Base-by-base conservation (phyloP, 1,139 yeast species). In the Lodderomyces orthopsilosis region DNA sequence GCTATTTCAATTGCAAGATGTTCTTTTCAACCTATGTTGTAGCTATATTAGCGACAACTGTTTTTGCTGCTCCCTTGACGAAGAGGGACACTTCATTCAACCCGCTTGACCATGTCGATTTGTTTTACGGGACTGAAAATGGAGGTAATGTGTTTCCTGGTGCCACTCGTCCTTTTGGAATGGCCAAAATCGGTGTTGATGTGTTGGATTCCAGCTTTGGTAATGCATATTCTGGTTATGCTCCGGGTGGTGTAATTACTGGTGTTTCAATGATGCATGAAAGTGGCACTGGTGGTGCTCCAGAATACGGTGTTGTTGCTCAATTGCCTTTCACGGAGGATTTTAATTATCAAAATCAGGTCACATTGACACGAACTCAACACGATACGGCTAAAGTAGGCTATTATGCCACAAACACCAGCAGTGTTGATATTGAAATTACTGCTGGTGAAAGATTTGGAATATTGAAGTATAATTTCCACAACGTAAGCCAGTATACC, bases 241-340 rank as follows among this genome's bases (percentile, higher is more conserved):
- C 66, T 1, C 56, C 61, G 0, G 60, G 57, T 37, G 69, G 69
- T 1, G 46, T 49, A 3, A 53, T 68, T 22, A 51, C 54, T 18
- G 73, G 69, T 7, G 54, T 68, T 33, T 65, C 72, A 2, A 61
- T 67, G 66, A 60, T 68, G 64, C 74, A 68, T 46, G 72, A 66
- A 40, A 58, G 66, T 24, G 73, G 74, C 1, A 67, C 70, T 4
- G 74, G 73, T 13, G 74, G 73, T 8, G 63, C 70, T 1, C 70
- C 68, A 3, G 59, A 63, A 40, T 65, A 64, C 43, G 70, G 69
- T 6, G 61, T 62, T 5, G 66, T 63, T 7, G 48, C 66, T 2
- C 70, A 65, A 47, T 47, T 65, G 14, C 68, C 70, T 2, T 55
- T 54, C 26, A 38, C 51, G 2, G 58, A 54, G 5, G 49, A 49